These are phyloP conservation scores for Scutellaria baicalensis DNA, from an alignment of 257 asterid species.

Conservation along the genomic window DNA sequence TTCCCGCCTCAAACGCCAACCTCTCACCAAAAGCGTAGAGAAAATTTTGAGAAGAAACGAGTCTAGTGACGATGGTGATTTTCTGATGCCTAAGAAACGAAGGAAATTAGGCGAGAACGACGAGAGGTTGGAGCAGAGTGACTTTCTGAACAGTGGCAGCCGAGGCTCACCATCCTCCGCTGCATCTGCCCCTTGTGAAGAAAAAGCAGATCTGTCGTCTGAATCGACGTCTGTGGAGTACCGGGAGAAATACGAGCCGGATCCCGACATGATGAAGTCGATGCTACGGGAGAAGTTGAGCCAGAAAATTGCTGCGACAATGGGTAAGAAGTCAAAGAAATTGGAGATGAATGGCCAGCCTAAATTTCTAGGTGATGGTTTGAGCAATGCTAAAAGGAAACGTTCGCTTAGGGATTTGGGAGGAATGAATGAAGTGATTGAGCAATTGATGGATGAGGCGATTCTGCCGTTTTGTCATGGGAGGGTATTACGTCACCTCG, in stretches of 20 bases:
- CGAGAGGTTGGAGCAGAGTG: constrained; percentile 31
- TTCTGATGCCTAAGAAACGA: constrained; percentile 16
- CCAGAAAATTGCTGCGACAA: no score
- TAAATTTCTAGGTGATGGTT: constrained; percentile 12
- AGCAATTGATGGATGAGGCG: constrained; percentile 67
- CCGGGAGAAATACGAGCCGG: constrained; percentile 54
- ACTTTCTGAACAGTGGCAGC: constrained; percentile 5
- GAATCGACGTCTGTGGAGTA: constrained; percentile 52
- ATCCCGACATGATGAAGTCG: constrained; percentile 64
- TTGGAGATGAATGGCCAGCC: constrained; percentile 21
- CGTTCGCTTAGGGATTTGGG: constrained; percentile 82
- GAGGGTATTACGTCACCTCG: constrained; percentile 42
- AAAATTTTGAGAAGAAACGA: constrained; percentile 8
- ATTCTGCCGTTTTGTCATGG: constrained; percentile 66
- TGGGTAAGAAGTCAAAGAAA: constrained; percentile 24
- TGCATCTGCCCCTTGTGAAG: constrained; percentile 28
- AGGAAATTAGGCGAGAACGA: constrained; percentile 31
- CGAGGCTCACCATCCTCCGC: constrained; percentile 35
- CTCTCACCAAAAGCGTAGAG: constrained; percentile 40
- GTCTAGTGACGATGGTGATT: constrained; percentile 6
- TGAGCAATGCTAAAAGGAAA: not conserved
- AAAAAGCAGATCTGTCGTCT: constrained; percentile 17
- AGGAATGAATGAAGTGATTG: constrained; percentile 60
- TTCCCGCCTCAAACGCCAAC: constrained; percentile 44
- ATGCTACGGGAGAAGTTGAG: constrained; percentile 49